These are phyloP conservation scores for Draba incana DNA, from an alignment of 345 rosid species.

Conservation along the genomic window DNA sequence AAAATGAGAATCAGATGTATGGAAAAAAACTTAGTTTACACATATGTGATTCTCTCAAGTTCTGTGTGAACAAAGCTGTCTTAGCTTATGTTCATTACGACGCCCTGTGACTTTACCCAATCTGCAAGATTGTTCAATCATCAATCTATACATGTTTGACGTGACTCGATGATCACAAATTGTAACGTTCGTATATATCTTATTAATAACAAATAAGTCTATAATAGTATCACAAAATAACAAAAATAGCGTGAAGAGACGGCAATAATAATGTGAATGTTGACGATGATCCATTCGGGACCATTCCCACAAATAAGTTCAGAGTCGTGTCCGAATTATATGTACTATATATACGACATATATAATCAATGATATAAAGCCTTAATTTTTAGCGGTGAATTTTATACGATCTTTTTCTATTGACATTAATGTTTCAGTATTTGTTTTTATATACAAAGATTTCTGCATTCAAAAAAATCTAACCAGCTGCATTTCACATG, in stretches of 20 bases:
- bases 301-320: conserved; percentile 36
- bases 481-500: conserved; percentile 42
- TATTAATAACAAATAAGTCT: conserved; percentile 15
- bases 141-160: conserved; percentile 46
- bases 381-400: conserved; percentile 26
- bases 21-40: not conserved
- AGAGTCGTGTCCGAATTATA: conserved; percentile 29
- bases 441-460: conserved; percentile 3
- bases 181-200: conserved; percentile 19
- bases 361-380: conserved; percentile 14
- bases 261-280: conserved; percentile 40
- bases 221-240: conserved; percentile 24
- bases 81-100: too few relatives aligned
- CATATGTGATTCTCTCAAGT: conserved; percentile 45
- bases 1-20: conserved; percentile 30
- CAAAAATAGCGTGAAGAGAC: conserved; percentile 40
- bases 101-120: conserved; percentile 62
- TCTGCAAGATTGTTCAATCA: conserved; percentile 74
- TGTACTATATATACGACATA: conserved; percentile 28
- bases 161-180: conserved; percentile 34
- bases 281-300: conserved; percentile 35
- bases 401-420: conserved; percentile 19
- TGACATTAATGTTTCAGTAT: conserved; percentile 25
- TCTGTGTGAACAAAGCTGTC: conserved; percentile 49
- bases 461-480: conserved; percentile 9